Conservation (phyloP, 345 rosid species). For the Melaleuca quinquenervia region DNA sequence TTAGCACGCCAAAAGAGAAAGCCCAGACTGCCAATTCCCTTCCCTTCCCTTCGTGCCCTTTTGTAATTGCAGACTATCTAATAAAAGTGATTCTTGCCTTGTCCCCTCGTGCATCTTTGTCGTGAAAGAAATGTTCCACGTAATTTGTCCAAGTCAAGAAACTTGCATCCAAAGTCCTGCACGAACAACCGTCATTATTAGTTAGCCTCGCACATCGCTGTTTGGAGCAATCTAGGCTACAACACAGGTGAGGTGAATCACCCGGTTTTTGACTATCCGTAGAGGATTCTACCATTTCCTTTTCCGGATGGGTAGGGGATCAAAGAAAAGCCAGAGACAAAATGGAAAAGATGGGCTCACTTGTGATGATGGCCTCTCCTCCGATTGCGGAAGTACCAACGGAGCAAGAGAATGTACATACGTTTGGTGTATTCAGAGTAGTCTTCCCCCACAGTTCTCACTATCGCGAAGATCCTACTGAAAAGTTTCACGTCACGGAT, state of each 20-base stretch:
- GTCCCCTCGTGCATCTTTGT: neutral
- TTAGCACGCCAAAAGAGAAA: too few relatives aligned
- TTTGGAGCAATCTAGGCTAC: neutral
- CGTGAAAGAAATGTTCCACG: neutral
- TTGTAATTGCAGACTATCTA: too few relatives aligned
- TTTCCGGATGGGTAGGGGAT: neutral
- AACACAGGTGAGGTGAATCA: neutral
- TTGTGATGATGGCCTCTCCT: neutral
- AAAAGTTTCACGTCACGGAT: neutral
- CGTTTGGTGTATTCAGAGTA: accelerated
- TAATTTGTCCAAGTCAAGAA: neutral
- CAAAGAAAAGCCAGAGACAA: neutral
- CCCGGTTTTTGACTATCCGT: too few relatives aligned
- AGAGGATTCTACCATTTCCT: too few relatives aligned
- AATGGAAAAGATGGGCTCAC: neutral
- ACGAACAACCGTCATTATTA: neutral
- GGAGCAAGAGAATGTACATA: neutral
- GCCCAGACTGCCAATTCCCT: too few relatives aligned
- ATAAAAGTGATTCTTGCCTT: neutral
- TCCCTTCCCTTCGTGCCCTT: too few relatives aligned
- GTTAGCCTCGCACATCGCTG: neutral
- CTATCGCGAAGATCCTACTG: accelerated
- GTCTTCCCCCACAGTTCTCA: neutral
- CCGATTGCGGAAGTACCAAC: neutral
- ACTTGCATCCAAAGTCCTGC: neutral